Base-by-base conservation (phyloP, 495 filamentous ascomycete genomes). In the Xylaria scruposa region DNA sequence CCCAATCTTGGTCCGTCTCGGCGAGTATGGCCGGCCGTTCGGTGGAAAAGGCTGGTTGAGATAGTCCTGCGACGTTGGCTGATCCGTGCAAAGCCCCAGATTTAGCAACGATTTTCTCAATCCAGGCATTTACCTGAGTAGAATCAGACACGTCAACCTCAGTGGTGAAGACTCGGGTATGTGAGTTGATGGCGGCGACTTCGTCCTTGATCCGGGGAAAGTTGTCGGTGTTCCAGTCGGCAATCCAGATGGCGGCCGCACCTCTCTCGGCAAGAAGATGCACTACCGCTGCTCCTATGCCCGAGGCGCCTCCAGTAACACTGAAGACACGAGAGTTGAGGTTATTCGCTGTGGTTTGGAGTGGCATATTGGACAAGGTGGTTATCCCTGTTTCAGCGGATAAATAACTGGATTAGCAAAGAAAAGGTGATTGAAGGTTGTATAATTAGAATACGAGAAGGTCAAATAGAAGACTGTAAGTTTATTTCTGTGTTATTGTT, bases 1-100 rank as follows among this genome's bases (percentile, higher is more conserved):
- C 13, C 54, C 54, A 58, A 10, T 58, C 54, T 17, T 58, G 13
- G 54, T 58, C 31, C 29, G 54, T 58, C 54, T 58, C 54, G 54
- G 26, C 24, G 15, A 33, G 54, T 33, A 58, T 33, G 31, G 54
- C 54, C 3, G 54, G 54, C 10, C 19, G 54, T 58, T 58, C 54
- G 26, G 24, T 58, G 54, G 54, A 58, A 7, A 58, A 58, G 26
- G 54, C 54, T 5, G 54, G 26, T 33, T 58, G 54, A 19, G 54
- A 31, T 1, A 58, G 24, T 17, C 54, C 54, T 33, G 54, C 54
- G 29, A 58, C 54, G 17, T 58, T 58, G 13, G 54, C 54, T 15
- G 15, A 58, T 33, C 54, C 54, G 54, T 53, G 49, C 49, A 53
- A 26, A 26, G 49, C 49, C 2, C 49, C 49, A 53, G 49, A 53